phyloP scores from a whole-genome alignment of 2,329 filamentous ascomycete genomes.

The Calonectria henricotiae region DNA sequence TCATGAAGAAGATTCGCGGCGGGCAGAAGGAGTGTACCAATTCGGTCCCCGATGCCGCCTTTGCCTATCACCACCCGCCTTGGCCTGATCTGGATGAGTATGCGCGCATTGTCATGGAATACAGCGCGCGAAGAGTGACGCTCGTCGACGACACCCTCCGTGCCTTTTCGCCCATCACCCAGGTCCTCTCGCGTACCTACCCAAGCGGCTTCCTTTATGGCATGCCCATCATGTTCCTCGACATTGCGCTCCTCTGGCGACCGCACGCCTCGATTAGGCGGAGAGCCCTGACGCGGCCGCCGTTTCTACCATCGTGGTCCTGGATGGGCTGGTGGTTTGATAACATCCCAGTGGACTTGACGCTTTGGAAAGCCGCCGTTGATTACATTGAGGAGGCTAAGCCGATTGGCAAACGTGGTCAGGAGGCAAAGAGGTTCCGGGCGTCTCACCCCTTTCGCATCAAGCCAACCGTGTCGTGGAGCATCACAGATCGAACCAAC shows the following conservation, averaged over 20 bases:
- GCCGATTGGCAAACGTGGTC: conserved; percentile 52
- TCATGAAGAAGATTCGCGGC: conserved; percentile 55
- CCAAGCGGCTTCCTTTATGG: conserved; percentile 64
- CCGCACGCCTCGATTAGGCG: conserved; percentile 63
- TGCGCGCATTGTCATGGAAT: conserved; percentile 63
- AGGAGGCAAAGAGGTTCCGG: conserved; percentile 57
- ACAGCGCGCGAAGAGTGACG: conserved; percentile 60
- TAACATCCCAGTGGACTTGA: conserved; percentile 61
- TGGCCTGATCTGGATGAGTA: conserved; percentile 67
- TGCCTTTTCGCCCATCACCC: conserved; percentile 64
- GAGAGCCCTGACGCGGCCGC: conserved; percentile 57
- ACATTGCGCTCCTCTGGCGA: conserved; percentile 64
- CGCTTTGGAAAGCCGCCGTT: conserved; percentile 62
- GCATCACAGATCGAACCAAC: conserved; percentile 59
- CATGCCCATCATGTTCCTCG: conserved; percentile 66
- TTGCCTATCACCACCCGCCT: conserved; percentile 61
- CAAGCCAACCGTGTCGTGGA: conserved; percentile 59
- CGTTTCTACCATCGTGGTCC: conserved; percentile 64
- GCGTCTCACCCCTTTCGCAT: conserved; percentile 60
- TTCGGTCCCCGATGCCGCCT: conserved; percentile 54
- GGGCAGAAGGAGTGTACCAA: conserved; percentile 56
- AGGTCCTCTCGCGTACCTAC: conserved; percentile 61
- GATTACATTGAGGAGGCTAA: conserved; percentile 63
- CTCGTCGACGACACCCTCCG: conserved; percentile 61
- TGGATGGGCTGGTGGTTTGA: conserved; percentile 68